Evolutionary conservation across 2,329 filamentous ascomycete species (phyloP).

Genomic region (Chaetomium sp.): DNA sequence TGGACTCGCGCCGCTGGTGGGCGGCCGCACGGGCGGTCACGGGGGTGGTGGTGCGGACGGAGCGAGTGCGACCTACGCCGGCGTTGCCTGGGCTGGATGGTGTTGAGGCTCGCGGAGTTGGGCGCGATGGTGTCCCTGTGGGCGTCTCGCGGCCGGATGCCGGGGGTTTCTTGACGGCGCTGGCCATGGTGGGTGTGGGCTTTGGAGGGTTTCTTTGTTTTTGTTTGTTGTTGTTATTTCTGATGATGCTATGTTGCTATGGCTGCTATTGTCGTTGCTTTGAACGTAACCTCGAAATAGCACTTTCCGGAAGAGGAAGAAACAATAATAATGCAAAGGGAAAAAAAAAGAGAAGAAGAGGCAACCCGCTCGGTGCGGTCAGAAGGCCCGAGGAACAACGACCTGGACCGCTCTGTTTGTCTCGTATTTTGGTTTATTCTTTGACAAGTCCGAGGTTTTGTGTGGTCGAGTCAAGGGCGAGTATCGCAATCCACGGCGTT

Average conservation of each 20-base stretch:
- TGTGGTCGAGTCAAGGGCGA: too few relatives aligned
- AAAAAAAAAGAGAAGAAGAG: background rate
- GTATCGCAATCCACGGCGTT: too few relatives aligned
- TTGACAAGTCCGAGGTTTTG: too few relatives aligned
- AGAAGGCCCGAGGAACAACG: background rate
- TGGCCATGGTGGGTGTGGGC: conserved; percentile 49
- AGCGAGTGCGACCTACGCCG: conserved; percentile 51
- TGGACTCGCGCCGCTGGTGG: conserved; percentile 50
- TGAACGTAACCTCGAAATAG: too few relatives aligned
- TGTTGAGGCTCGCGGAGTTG: conserved; percentile 40
- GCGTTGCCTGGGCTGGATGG: conserved; percentile 36
- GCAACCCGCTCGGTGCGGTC: background rate
- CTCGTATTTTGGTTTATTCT: too few relatives aligned
- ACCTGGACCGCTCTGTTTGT: too few relatives aligned
- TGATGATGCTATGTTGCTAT: too few relatives aligned
- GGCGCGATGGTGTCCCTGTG: conserved; percentile 33
- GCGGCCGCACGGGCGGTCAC: conserved; percentile 68
- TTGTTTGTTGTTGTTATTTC: too few relatives aligned
- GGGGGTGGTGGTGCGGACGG: conserved; percentile 57
- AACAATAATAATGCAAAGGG: too few relatives aligned
- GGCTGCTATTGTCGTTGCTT: too few relatives aligned
- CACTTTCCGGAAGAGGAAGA: too few relatives aligned
- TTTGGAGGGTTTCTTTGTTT: too few relatives aligned
- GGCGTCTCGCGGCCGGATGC: conserved; percentile 41
- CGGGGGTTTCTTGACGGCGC: conserved; percentile 47